phyloP scores from a whole-genome alignment of 2,329 filamentous ascomycete species.

The Neophaeococcomyces aloes region DNA sequence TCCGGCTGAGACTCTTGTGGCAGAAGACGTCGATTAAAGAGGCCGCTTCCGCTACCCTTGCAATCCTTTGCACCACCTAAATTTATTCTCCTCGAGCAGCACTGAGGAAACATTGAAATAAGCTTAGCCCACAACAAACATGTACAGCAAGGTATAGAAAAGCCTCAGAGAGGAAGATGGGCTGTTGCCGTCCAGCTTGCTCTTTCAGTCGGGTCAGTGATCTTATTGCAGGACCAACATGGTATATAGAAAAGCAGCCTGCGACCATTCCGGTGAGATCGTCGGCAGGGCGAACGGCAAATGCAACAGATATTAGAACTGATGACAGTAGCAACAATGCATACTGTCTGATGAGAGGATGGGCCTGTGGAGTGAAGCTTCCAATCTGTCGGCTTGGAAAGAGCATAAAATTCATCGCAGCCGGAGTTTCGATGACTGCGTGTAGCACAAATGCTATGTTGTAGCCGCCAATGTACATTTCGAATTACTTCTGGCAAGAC shows the following conservation, averaged over 20 bases:
- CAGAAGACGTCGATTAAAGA: conserved; percentile 19
- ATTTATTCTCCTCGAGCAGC: too few relatives aligned
- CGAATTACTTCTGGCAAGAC: not conserved
- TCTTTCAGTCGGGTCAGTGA: conserved; percentile 18
- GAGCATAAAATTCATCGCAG: conserved; percentile 29
- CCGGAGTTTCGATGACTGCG: conserved; percentile 28
- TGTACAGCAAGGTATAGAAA: conserved; percentile 20
- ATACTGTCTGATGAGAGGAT: conserved; percentile 30
- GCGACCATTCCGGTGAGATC: conserved; percentile 24
- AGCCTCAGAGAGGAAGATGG: conserved; percentile 15
- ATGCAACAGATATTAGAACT: conserved; percentile 27
- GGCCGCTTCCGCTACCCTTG: too few relatives aligned
- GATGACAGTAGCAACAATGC: conserved; percentile 28
- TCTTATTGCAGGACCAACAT: conserved; percentile 26
- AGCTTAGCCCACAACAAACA: conserved; percentile 9
- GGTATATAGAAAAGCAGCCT: conserved; percentile 28
- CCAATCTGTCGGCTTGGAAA: conserved; percentile 25
- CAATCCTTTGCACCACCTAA: too few relatives aligned
- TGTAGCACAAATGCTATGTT: conserved; percentile 25
- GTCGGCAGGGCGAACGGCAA: conserved; percentile 23
- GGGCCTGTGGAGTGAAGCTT: conserved; percentile 25
- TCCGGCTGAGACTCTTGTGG: conserved; percentile 19
- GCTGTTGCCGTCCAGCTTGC: conserved; percentile 9
- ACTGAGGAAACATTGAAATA: not conserved
- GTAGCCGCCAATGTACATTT: not conserved